These are phyloP conservation scores for Torulaspora indica DNA, from an alignment of 805 yeast species.

Conservation along the genomic window DNA sequence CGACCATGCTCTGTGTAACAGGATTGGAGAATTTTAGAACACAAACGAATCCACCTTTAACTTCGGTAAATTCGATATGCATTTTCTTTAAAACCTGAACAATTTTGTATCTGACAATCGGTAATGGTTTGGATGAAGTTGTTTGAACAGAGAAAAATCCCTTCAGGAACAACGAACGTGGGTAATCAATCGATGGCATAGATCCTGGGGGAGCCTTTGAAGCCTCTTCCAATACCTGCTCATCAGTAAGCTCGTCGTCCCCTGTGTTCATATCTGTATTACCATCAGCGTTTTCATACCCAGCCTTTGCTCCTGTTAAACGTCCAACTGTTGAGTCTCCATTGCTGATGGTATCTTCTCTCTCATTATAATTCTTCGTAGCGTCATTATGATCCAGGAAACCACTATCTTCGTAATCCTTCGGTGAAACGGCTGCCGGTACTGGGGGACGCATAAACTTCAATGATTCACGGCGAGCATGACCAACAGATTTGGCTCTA, in stretches of 20 bases:
- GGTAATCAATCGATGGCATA: constrained; percentile 93
- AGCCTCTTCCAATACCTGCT: constrained; percentile 45
- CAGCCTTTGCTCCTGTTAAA: constrained; percentile 13
- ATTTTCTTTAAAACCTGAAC: constrained; percentile 69
- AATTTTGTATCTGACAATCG: constrained; percentile 79
- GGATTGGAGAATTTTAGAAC: constrained; percentile 44
- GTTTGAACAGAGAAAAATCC: constrained; percentile 95
- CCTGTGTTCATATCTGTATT: constrained; percentile 5
- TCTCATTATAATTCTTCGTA: constrained; percentile 40
- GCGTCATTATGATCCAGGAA: constrained; percentile 42
- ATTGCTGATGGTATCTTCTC: constrained; percentile 10
- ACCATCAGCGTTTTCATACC: constrained; percentile 6
- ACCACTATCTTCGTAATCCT: constrained; percentile 40
- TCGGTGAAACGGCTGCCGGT: constrained; percentile 33
- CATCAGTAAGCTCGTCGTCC: constrained; percentile 41
- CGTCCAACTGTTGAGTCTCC: constrained; percentile 19
- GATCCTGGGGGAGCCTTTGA: constrained; percentile 63
- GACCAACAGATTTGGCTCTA: constrained; percentile 75
- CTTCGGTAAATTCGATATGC: constrained; percentile 81
- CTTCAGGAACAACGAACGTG: constrained; percentile 82
- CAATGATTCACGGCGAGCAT: constrained; percentile 59
- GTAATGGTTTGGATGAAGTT: constrained; percentile 86
- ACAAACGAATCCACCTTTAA: constrained; percentile 90
- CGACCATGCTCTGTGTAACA: constrained; percentile 38
- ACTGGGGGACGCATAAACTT: constrained; percentile 37